Conservation (phyloP, 345 rosid species). For the Gossypium herbaceum region DNA sequence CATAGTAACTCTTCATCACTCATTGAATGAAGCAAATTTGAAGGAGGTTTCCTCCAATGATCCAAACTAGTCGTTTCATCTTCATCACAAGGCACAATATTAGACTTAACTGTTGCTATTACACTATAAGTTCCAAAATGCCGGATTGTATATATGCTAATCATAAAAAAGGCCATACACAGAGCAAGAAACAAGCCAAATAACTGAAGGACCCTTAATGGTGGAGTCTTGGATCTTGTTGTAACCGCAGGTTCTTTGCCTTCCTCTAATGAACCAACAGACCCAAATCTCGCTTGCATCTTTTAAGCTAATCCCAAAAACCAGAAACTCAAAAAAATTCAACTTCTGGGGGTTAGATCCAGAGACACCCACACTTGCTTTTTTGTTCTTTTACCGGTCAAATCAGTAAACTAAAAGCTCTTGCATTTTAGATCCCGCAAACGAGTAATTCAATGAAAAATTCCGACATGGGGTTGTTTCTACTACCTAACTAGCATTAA, state of each 20-base stretch:
- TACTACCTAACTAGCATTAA: neutral
- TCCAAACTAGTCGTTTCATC: constrained; percentile 33
- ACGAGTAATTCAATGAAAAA: neutral
- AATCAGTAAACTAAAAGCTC: constrained; percentile 6
- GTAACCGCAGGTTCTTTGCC: constrained; percentile 49
- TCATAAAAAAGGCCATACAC: constrained; percentile 49
- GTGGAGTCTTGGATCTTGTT: constrained; percentile 44
- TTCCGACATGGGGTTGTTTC: neutral
- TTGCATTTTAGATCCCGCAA: constrained; percentile 4
- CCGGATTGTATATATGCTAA: constrained; percentile 67
- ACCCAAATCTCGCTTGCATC: constrained; percentile 59
- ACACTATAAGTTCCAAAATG: constrained; percentile 52
- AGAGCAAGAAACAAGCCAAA: constrained; percentile 50
- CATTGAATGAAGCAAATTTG: constrained; percentile 61
- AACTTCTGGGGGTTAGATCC: constrained; percentile 18
- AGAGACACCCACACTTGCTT: constrained; percentile 7
- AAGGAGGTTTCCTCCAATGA: constrained; percentile 61
- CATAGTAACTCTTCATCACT: constrained; percentile 73
- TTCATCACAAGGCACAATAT: constrained; percentile 46
- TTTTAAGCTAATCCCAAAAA: constrained; percentile 8
- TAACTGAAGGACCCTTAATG: constrained; percentile 46
- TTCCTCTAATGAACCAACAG: constrained; percentile 46
- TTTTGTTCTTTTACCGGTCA: neutral
- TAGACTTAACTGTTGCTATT: constrained; percentile 40
- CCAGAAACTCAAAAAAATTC: constrained; percentile 3